Conservation (phyloP, 768 basidiomycete genomes). For the Boletus rex-veris region DNA sequence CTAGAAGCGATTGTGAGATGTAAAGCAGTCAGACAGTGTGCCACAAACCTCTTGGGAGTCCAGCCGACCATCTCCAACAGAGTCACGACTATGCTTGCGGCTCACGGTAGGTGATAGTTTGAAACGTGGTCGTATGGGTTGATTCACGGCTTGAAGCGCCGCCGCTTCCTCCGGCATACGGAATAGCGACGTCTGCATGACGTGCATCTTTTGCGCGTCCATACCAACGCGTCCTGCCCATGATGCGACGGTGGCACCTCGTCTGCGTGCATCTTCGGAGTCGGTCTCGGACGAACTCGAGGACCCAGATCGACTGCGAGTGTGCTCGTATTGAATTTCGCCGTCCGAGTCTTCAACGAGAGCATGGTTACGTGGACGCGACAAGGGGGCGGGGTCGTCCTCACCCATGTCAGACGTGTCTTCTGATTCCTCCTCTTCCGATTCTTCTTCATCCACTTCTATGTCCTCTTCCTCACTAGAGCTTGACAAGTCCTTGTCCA, state of each 20-base stretch:
- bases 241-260: slow-evolving; percentile 52
- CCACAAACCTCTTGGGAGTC: slow-evolving; percentile 58
- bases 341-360: slow-evolving; percentile 55
- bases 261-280: slow-evolving; percentile 13
- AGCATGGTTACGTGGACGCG: slow-evolving; percentile 41
- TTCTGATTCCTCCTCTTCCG: slow-evolving; percentile 37
- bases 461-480: slow-evolving; percentile 28
- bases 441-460: slow-evolving; percentile 33
- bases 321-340: slow-evolving; percentile 45
- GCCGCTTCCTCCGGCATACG: slow-evolving; percentile 71
- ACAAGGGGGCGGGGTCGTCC: slow-evolving; percentile 39
- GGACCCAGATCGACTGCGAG: slow-evolving; percentile 35
- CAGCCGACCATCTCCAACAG: slow-evolving; percentile 66
- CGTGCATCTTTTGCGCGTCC: slow-evolving; percentile 86
- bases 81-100: slow-evolving; percentile 76
- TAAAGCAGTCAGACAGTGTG: background rate
- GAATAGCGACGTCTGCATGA: slow-evolving; percentile 91
- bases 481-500: slow-evolving; percentile 30
- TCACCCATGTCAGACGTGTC: slow-evolving; percentile 49
- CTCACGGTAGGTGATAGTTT: slow-evolving; percentile 40
- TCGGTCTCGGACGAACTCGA: slow-evolving; percentile 26
- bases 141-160: slow-evolving; percentile 53
- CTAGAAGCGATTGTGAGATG: slow-evolving; percentile 35
- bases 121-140: slow-evolving; percentile 35
- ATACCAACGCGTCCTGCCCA: slow-evolving; percentile 74